phyloP scores from a whole-genome alignment of 352 stramenopile species.

The Bremia lactucae region DNA sequence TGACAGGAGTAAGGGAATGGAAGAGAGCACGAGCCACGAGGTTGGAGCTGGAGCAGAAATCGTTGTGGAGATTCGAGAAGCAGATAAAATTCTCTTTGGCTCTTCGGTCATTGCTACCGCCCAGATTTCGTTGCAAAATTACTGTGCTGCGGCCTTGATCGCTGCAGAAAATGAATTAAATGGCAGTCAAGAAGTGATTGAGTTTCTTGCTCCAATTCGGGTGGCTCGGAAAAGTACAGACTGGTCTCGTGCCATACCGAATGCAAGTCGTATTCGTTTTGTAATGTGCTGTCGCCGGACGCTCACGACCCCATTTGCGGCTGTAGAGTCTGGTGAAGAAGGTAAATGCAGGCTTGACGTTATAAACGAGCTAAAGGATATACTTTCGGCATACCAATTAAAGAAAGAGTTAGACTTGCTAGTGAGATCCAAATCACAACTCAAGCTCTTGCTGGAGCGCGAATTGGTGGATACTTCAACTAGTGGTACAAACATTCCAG shows the following conservation, averaged over 20 bases:
- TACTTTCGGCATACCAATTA: conserved; percentile 30
- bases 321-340: conserved; percentile 9
- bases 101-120: conserved; percentile 49
- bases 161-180: conserved; percentile 5
- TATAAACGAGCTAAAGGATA: conserved; percentile 19
- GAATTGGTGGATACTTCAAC: conserved; percentile 67
- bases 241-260: conserved; percentile 8
- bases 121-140: conserved; percentile 36
- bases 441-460: conserved; percentile 54
- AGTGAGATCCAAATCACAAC: conserved; percentile 50
- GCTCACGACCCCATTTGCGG: conserved; percentile 9
- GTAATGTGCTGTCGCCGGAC: conserved; percentile 36
- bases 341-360: conserved; percentile 7
- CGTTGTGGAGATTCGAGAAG: conserved; percentile 57
- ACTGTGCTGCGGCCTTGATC: conserved; percentile 31
- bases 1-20: conserved; percentile 4
- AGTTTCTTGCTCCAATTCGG: conserved; percentile 38
- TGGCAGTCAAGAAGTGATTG: conserved; percentile 24
- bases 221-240: conserved; percentile 16
- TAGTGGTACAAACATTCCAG: conserved; percentile 26
- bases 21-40: conserved; percentile 2
- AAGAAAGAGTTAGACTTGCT: conserved; percentile 47
- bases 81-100: conserved; percentile 57
- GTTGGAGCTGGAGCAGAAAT: conserved; percentile 21
- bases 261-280: conserved; percentile 31